Evolutionary conservation across 768 basidiomycete genomes (phyloP), one percentile per base, ranked within the genome.

Genomic region (Mycena rosella): DNA sequence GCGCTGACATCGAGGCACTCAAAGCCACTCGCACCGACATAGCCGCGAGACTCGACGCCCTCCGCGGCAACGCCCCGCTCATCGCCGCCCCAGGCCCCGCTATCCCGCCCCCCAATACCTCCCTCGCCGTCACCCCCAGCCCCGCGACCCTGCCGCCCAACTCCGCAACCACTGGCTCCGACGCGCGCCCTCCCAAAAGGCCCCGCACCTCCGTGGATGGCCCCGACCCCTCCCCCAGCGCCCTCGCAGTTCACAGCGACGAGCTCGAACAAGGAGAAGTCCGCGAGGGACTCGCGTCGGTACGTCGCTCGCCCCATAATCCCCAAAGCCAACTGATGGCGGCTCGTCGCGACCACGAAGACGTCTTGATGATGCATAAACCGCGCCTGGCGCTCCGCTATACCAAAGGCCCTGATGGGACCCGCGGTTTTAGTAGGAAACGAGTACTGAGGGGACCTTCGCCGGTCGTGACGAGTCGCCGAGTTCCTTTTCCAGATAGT

Each of bases 351-450:
- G 27, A 22, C 24, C 0, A 15, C 7, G 17, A 40, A 63, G 45
- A 14, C 15, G 15, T 13, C 24, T 2, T 4, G 2, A 51, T 47
- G 62, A 63, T 48, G 53, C n/a, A n/a, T n/a, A n/a, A 47, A 8
- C 0, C 62, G 54, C 24, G 2, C 32, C 26, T 7, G 55, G 7
- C 5, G 24, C 32, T 38, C 18, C 30, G 54, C 24, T 56, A 56
- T 15, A 56, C 62, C 47, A 47, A 36, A 15, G 62, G 62, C 10
- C 62, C 62, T 56, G 62, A 63, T 45, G 62, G 62, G 62, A 63
- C 62, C 22, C 53, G 54, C 3, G 53, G 62, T 38, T 63, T 63
- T 36, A 14, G 53, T 10, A 1, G 1, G 11, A 40, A 13, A 38
- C 17, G 62, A 36, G 7, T 4, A 3, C 54, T 56, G 53, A 56